Percentiles rank a stretch among this genome's conserved stretches.
Evolutionary conservation across 768 basidiomycete genomes (phyloP).

Genomic region (Serendipita sp.): DNA sequence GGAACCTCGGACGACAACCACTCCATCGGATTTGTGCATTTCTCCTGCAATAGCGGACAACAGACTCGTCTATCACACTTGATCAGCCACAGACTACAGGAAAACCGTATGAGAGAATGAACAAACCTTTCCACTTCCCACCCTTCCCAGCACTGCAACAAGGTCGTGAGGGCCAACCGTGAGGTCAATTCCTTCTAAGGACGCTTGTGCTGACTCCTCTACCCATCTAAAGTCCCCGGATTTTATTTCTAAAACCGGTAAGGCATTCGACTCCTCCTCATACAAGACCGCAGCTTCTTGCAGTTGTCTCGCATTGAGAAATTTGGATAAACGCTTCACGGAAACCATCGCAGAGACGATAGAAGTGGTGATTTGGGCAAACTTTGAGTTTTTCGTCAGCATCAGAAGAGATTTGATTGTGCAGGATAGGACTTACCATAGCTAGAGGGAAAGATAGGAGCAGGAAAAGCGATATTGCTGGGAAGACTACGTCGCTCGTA

Average conservation of each 20-base stretch:
- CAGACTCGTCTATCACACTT: constrained; percentile 39
- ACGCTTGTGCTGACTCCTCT: constrained; percentile 26
- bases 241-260: constrained; percentile 42
- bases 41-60: constrained; percentile 74
- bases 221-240: constrained; percentile 76
- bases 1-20: constrained; percentile 47
- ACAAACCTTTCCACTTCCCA: constrained; percentile 74
- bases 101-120: constrained; percentile 8
- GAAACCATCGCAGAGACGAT: constrained; percentile 80
- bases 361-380: constrained; percentile 56
- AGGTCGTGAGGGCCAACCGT: constrained; percentile 69
- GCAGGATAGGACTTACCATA: constrained; percentile 35
- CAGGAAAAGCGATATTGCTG: constrained; percentile 84
- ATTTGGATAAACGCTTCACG: constrained; percentile 55
- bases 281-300: constrained; percentile 47
- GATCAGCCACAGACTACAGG: background rate
- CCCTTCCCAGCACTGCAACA: constrained; percentile 70
- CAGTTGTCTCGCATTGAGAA: constrained; percentile 63
- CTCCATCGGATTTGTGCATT: constrained; percentile 62
- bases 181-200: constrained; percentile 63
- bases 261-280: constrained; percentile 17
- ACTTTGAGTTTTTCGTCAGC: constrained; percentile 21
- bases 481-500: constrained; percentile 87
- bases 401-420: background rate
- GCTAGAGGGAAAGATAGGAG: constrained; percentile 72